Conservation (phyloP, 2,329 filamentous ascomycete genomes). For the Colletotrichum limetticola region DNA sequence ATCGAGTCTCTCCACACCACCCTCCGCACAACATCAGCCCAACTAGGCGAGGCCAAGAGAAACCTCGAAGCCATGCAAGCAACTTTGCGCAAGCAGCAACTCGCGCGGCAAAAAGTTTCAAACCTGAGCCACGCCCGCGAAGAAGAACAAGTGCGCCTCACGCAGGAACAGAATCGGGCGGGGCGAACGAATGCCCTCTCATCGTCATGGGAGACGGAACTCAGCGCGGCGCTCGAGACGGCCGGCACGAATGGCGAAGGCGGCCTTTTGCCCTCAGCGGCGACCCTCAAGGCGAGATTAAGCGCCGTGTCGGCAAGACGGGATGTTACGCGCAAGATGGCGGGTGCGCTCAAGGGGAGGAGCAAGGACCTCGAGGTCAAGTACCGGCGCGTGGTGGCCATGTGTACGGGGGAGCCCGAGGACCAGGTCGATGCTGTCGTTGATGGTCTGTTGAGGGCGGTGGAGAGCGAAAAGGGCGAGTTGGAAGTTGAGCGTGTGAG, state of each 20-base stretch:
- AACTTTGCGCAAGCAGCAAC: constrained; percentile 71
- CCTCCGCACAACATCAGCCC: constrained; percentile 82
- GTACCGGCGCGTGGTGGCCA: constrained; percentile 86
- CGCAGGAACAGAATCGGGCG: constrained; percentile 51
- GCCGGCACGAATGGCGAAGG: constrained; percentile 49
- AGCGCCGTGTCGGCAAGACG: constrained; percentile 78
- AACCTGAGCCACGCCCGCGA: constrained; percentile 82
- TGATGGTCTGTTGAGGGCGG: constrained; percentile 82
- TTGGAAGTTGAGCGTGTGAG: constrained; percentile 81
- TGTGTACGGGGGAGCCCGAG: constrained; percentile 86
- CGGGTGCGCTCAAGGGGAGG: constrained; percentile 77
- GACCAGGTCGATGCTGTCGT: constrained; percentile 83
- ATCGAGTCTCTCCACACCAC: constrained; percentile 85
- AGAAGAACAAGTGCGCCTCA: constrained; percentile 68
- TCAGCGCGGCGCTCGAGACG: constrained; percentile 55
- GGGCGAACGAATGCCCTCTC: constrained; percentile 57
- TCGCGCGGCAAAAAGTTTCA: constrained; percentile 76
- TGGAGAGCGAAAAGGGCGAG: constrained; percentile 86
- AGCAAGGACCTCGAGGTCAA: constrained; percentile 87
- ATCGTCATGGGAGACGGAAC: constrained; percentile 66
- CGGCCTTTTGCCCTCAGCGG: constrained; percentile 65
- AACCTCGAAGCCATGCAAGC: constrained; percentile 77
- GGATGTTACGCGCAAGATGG: constrained; percentile 72
- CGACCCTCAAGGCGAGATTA: constrained; percentile 73
- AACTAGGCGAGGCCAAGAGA: constrained; percentile 81